A percentile compares a stretch with the other conserved stretches of the same genome.
These are phyloP conservation scores for Acorus calamus DNA, from an alignment of 106 monocot genomes.

Conservation along the genomic window DNA sequence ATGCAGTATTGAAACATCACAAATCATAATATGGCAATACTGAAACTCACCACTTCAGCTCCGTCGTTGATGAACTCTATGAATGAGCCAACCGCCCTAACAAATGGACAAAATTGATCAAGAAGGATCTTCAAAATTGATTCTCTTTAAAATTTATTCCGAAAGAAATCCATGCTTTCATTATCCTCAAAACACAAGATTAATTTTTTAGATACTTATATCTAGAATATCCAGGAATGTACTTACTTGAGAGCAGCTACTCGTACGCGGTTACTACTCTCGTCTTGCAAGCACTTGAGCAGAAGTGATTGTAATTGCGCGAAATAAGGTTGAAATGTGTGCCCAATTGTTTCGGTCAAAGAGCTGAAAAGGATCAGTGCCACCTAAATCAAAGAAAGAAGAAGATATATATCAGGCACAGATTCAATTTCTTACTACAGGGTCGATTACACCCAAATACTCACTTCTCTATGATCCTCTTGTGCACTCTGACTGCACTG, in stretches of 20 bases:
- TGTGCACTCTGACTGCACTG: conserved; percentile 92
- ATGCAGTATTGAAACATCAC: no score
- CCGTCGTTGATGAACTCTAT: conserved; percentile 97
- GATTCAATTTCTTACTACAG: not conserved
- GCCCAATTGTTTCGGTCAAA: conserved; percentile 89
- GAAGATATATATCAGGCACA: not conserved
- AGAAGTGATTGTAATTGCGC: conserved; percentile 66
- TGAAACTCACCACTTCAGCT: conserved; percentile 50
- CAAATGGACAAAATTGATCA: conserved; percentile 1
- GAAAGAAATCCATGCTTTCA: no score
- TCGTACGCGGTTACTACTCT: conserved; percentile 78
- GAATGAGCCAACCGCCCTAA: conserved; percentile 91
- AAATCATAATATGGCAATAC: no score
- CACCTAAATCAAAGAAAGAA: conserved; percentile 35
- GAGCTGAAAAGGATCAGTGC: conserved; percentile 95
- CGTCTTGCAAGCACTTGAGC: conserved; percentile 91
- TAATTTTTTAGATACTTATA: no score
- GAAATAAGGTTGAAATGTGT: conserved; percentile 84
- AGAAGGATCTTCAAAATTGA: no score
- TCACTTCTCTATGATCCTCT: conserved; percentile 97
- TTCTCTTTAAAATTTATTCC: no score
- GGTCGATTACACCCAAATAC: conserved; percentile 1
- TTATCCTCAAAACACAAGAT: no score
- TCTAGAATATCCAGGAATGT: conserved; percentile 6
- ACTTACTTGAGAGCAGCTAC: conserved; percentile 94